These are phyloP conservation scores for Nymphaea thermarum DNA, from an alignment of 164 flowering plant genomes.

Conservation along the genomic window DNA sequence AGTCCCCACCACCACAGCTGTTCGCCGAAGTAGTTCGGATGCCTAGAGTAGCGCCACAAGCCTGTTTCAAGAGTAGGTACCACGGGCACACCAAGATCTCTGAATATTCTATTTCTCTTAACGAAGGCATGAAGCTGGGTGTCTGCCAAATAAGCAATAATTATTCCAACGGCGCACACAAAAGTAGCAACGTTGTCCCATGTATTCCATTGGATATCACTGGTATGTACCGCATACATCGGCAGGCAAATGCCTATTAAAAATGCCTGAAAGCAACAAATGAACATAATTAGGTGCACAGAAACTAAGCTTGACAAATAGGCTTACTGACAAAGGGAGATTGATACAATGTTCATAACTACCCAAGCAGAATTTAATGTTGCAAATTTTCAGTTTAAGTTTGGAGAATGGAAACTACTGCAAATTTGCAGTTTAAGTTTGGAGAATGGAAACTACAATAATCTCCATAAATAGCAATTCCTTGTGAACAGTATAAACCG, in stretches of 20 bases:
- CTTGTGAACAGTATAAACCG: too few species aligned
- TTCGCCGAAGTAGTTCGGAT: conserved; percentile 95
- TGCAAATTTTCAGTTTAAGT: too few species aligned
- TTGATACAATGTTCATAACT: too few species aligned
- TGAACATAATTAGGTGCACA: not conserved
- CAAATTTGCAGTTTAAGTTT: too few species aligned
- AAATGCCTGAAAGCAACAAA: conserved; percentile 38
- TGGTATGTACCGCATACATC: conserved; percentile 52
- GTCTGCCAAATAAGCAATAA: conserved; percentile 66
- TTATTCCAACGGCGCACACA: conserved; percentile 46
- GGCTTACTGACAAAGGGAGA: too few species aligned
- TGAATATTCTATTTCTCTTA: conserved; percentile 31
- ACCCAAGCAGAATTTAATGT: too few species aligned
- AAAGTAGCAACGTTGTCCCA: conserved; percentile 53
- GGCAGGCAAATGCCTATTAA: conserved; percentile 74
- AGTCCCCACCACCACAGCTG: conserved; percentile 99
- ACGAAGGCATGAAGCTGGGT: conserved; percentile 71
- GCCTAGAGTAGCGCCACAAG: conserved; percentile 76
- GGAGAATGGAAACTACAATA: too few species aligned
- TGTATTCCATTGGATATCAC: conserved; percentile 41
- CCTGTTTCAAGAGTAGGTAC: conserved; percentile 57
- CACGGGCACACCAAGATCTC: conserved; percentile 34
- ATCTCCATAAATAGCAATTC: too few species aligned
- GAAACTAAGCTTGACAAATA: not conserved
- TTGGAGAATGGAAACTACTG: too few species aligned